phyloP scores from a whole-genome alignment of 495 filamentous ascomycete species.

The Neurospora sp. region DNA sequence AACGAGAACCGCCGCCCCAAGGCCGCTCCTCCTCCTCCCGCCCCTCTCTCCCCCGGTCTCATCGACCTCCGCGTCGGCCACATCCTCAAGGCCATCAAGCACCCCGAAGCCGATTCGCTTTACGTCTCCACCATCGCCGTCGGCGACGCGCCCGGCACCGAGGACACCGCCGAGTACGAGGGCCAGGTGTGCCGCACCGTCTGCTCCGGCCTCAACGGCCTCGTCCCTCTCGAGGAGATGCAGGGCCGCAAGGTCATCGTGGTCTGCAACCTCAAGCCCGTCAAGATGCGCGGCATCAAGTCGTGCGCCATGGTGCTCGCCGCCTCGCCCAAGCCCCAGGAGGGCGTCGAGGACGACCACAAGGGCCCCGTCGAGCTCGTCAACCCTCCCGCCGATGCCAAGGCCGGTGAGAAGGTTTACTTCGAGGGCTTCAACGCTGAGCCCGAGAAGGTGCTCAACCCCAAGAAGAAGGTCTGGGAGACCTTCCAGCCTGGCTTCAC shows the following conservation, averaged over 20 bases:
- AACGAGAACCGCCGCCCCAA: constrained; percentile 73
- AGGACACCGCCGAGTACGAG: constrained; percentile 78
- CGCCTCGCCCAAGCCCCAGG: constrained; percentile 67
- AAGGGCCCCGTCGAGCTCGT: constrained; percentile 90
- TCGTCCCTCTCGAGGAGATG: constrained; percentile 90
- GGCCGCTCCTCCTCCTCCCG: constrained; percentile 55
- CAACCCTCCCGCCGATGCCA: constrained; percentile 65
- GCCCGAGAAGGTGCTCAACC: constrained; percentile 87
- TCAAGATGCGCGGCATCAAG: constrained; percentile 97
- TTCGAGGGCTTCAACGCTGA: constrained; percentile 93
- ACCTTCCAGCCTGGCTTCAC: constrained; percentile 88
- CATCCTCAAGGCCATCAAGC: constrained; percentile 86
- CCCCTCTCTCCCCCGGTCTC: constrained; percentile 66
- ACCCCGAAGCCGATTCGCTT: constrained; percentile 93
- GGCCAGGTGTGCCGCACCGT: constrained; percentile 86
- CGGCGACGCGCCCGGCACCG: constrained; percentile 75
- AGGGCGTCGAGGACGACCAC: constrained; percentile 75
- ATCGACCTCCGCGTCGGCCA: constrained; percentile 96
- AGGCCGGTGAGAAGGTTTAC: constrained; percentile 74
- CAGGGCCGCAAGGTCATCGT: constrained; percentile 88
- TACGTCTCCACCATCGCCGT: constrained; percentile 95
- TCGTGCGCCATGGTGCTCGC: constrained; percentile 93
- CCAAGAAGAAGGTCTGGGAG: constrained; percentile 99
- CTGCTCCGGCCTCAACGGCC: constrained; percentile 89
- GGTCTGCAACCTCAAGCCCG: constrained; percentile 95